phyloP scores from a whole-genome alignment of 2,329 filamentous ascomycete species.

The Fusarium tanahbumbuense region DNA sequence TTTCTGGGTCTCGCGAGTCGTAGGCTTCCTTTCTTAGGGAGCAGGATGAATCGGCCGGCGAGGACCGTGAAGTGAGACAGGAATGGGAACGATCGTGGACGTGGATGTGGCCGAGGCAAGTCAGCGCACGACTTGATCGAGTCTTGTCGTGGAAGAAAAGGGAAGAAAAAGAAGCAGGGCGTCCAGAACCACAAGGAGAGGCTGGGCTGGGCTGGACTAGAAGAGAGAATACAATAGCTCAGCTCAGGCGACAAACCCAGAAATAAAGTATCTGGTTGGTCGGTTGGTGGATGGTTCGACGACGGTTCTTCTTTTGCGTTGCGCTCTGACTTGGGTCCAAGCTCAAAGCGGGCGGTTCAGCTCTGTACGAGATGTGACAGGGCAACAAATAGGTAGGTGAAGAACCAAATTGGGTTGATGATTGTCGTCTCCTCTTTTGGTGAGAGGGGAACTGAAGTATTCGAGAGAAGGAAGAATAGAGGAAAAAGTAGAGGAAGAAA shows the following conservation, averaged over 20 bases:
- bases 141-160: conserved; percentile 13
- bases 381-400: conserved; percentile 4
- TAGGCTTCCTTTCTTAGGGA: conserved; percentile 37
- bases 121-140: conserved; percentile 25
- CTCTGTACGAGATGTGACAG: conserved; percentile 39
- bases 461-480: conserved; percentile 4
- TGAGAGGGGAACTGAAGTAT: neutral
- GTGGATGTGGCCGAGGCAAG: conserved; percentile 29
- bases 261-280: conserved; percentile 29
- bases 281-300: conserved; percentile 32
- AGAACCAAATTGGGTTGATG: conserved; percentile 1
- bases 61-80: conserved; percentile 37
- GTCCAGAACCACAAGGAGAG: conserved; percentile 25
- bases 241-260: conserved; percentile 25
- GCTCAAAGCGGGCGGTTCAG: conserved; percentile 40
- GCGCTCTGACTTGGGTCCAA: conserved; percentile 35
- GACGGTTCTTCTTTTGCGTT: conserved; percentile 25
- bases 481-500: conserved; percentile 17
- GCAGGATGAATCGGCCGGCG: conserved; percentile 33
- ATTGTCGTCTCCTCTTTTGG: conserved; percentile 8
- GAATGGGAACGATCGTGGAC: conserved; percentile 38
- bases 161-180: conserved; percentile 17
- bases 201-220: conserved; percentile 14
- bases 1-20: conserved; percentile 42
- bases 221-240: conserved; percentile 25